Conservation (phyloP, 2,329 filamentous ascomycete genomes). For the Setomelanomma holmii region DNA sequence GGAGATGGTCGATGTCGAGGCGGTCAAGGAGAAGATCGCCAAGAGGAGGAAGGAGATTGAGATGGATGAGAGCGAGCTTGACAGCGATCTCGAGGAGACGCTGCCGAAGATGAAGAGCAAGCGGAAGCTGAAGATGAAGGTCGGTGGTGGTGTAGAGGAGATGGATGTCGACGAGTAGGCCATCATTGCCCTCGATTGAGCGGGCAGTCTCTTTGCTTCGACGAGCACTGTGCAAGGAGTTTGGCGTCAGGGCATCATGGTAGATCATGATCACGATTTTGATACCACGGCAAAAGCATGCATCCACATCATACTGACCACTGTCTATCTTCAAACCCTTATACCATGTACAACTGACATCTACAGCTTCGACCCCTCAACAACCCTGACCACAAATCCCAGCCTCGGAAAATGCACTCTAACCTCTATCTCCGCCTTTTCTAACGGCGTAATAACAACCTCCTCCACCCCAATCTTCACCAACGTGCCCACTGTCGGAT, state of each 20-base stretch:
- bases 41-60: slow-evolving; percentile 69
- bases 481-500: slow-evolving; percentile 48
- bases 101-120: slow-evolving; percentile 52
- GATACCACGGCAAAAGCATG: slow-evolving; percentile 38
- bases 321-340: neutral
- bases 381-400: slow-evolving; percentile 45
- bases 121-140: slow-evolving; percentile 56
- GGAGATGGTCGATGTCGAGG: slow-evolving; percentile 57
- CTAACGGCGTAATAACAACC: slow-evolving; percentile 46
- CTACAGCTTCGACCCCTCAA: slow-evolving; percentile 16
- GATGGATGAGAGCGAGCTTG: slow-evolving; percentile 59
- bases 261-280: slow-evolving; percentile 30
- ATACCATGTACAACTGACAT: too few relatives aligned
- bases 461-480: slow-evolving; percentile 51
- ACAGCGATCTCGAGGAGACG: slow-evolving; percentile 44
- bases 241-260: slow-evolving; percentile 28
- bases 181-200: neutral
- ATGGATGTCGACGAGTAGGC: slow-evolving; percentile 54
- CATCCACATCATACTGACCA: neutral
- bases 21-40: slow-evolving; percentile 59
- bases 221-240: slow-evolving; percentile 19
- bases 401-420: slow-evolving; percentile 51
- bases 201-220: neutral
- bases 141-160: slow-evolving; percentile 55
- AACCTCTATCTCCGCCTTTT: slow-evolving; percentile 40